phyloP scores from a whole-genome alignment of 352 stramenopile genomes.

The Hyaloperonospora brassicae region DNA sequence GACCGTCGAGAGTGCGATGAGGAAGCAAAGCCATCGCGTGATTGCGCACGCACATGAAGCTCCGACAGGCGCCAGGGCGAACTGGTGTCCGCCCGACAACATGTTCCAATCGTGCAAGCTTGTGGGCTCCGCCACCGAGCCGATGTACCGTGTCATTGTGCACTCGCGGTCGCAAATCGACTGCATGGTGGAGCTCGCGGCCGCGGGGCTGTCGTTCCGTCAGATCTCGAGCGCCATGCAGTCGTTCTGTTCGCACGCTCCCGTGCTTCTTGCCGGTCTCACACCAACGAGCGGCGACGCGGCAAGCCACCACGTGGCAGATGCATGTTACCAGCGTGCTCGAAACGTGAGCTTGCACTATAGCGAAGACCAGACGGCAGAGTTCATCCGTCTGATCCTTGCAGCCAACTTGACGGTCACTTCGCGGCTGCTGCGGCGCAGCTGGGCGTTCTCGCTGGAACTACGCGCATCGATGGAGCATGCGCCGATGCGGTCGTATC shows the following conservation, averaged over 20 bases:
- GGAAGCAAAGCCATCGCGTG: slow-evolving; percentile 20
- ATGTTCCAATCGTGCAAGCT: slow-evolving; percentile 24
- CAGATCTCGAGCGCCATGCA: slow-evolving; percentile 26
- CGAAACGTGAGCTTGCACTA: slow-evolving; percentile 16
- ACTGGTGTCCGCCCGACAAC: slow-evolving; percentile 18
- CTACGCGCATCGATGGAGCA: slow-evolving; percentile 26
- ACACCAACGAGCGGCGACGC: not conserved
- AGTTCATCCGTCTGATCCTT: slow-evolving; percentile 39
- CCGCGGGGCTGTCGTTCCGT: slow-evolving; percentile 24
- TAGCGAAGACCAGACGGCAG: slow-evolving; percentile 25
- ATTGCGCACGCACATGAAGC: slow-evolving; percentile 6
- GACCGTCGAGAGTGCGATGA: slow-evolving; percentile 14
- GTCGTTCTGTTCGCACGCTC: slow-evolving; percentile 19
- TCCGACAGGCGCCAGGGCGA: not conserved
- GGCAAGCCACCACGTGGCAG: slow-evolving; percentile 1
- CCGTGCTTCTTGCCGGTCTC: slow-evolving; percentile 17
- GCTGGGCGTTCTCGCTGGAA: slow-evolving; percentile 46
- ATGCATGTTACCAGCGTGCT: not conserved
- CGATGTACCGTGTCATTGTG: slow-evolving; percentile 21
- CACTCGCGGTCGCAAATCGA: slow-evolving; percentile 28
- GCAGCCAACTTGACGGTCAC: slow-evolving; percentile 32
- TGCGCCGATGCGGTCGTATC: slow-evolving; percentile 25
- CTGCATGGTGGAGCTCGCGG: slow-evolving; percentile 26
- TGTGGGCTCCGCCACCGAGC: slow-evolving; percentile 10
- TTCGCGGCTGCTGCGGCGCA: slow-evolving; percentile 26